Evolutionary conservation across 139 green algal species (phyloP), one percentile per base, ranked within the genome.

Genomic region (Volvox africanus): DNA sequence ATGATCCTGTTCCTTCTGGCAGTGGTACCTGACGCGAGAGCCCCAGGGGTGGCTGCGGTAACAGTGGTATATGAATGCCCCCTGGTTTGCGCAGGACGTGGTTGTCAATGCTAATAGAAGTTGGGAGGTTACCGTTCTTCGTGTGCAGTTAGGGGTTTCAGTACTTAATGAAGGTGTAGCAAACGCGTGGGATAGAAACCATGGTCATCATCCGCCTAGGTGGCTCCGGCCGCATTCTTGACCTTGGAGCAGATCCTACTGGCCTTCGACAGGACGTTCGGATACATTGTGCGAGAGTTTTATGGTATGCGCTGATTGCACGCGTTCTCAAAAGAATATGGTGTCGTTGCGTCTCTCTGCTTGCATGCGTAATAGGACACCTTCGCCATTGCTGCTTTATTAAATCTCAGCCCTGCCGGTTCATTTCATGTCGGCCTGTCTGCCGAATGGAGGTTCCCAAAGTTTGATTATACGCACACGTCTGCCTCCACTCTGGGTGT

Each of bases 141-240:
- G 71, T 79, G 18, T 79, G 35, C 71, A 35, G 32, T 36, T 79
- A 79, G 26, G 71, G 71, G 71, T 79, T 20, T 79, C 71, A 79
- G 22, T 20, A 35, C 28, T 79, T 79, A 14, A 33, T 79, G 71
- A 79, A 35, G 32, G 71, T 79, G 2, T 79, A 36, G 26, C 71
- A 35, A 79, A 79, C 35, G 71, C 71, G 71, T 30, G 71, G 71
- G 21, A 1, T 32, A 79, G 32, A 20, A 35, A 20, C 65, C 20
- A 79, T 79, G 71, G 71, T 81, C 30, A 81, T 81, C 30, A 35
- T 32, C 16, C 71, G 32, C 75, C 30, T 81, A 24, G 22, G 75
- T 81, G 61, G 75, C 75, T 55, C 75, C 75, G 61, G 9, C 19
- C 32, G 75, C 75, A 81, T 81, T 81, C 30, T 81, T 81, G 75